These are phyloP conservation scores for Chaetomium olivaceum DNA, from an alignment of 2,329 filamentous ascomycete species.

Conservation along the genomic window DNA sequence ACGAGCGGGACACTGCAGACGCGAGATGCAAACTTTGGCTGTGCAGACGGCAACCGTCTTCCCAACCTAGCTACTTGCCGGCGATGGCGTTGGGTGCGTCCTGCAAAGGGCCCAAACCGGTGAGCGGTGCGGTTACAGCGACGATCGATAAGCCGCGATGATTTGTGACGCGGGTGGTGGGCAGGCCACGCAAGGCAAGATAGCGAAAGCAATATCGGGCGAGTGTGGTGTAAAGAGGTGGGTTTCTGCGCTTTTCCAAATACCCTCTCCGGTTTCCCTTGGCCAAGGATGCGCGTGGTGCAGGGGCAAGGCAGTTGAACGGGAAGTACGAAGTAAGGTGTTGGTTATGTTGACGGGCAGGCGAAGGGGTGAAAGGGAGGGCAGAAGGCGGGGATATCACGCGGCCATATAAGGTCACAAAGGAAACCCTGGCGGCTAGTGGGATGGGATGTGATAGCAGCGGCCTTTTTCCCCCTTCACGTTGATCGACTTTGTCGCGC, in stretches of 20 bases:
- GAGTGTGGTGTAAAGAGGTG: constrained; percentile 1
- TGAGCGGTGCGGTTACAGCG: constrained; percentile 13
- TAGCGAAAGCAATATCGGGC: constrained; percentile 4
- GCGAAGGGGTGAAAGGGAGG: not conserved
- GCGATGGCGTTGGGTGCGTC: constrained; percentile 4
- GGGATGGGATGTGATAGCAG: not conserved
- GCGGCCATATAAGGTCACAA: constrained; percentile 13
- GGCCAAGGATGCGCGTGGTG: constrained; percentile 1
- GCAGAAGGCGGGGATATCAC: not conserved
- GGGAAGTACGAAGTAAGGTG: not conserved
- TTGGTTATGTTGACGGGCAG: not conserved
- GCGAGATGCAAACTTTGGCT: constrained; percentile 23
- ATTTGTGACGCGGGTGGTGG: not conserved
- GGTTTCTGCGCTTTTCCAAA: not conserved
- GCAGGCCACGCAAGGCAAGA: constrained; percentile 2
- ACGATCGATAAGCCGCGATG: constrained; percentile 11
- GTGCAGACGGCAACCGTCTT: constrained; percentile 14
- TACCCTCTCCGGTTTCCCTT: not conserved
- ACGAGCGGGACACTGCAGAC: constrained; percentile 28
- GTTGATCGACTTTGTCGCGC: constrained; percentile 21
- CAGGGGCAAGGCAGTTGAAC: not conserved
- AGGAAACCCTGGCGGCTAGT: not conserved
- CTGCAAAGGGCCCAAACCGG: constrained; percentile 21
- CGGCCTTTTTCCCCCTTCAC: constrained; percentile 4
- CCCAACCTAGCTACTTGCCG: not conserved